Evolutionary conservation across 371 early-diverging fungal species (phyloP).

Genomic region (Syncephalastrum contaminatum): DNA sequence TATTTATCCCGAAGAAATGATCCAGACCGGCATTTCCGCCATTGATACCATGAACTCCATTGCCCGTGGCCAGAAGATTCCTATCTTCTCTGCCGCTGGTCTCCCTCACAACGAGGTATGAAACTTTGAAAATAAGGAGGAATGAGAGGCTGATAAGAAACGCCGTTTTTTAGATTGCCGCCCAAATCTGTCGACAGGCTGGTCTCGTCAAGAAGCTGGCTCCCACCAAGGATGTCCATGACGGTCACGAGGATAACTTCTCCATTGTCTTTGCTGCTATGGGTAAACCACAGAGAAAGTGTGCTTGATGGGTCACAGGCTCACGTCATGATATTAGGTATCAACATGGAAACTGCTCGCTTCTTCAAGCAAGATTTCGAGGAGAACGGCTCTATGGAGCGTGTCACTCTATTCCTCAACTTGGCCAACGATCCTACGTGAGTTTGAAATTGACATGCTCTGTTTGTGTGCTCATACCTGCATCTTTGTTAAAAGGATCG

Average conservation of each 20-base stretch:
- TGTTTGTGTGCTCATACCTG: neutral
- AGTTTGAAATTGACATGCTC: constrained; percentile 17
- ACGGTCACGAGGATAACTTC: constrained; percentile 99
- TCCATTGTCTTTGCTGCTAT: constrained; percentile 99
- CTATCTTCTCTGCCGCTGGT: constrained; percentile 99
- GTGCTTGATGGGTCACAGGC: too few relatives aligned
- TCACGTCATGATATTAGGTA: constrained; percentile 28
- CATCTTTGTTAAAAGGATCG: constrained; percentile 67
- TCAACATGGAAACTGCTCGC: constrained; percentile 99
- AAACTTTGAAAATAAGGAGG: constrained; percentile 1
- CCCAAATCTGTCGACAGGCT: constrained; percentile 99
- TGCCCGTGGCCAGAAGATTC: constrained; percentile 99
- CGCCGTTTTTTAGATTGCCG: constrained; percentile 80
- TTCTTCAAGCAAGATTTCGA: constrained; percentile 99
- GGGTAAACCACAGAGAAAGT: constrained; percentile 58
- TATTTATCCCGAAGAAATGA: constrained; percentile 99
- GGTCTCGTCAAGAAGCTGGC: constrained; percentile 91
- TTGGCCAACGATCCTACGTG: constrained; percentile 99
- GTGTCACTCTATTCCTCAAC: constrained; percentile 99
- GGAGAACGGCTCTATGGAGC: constrained; percentile 99
- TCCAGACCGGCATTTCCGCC: constrained; percentile 99
- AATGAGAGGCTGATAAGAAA: neutral
- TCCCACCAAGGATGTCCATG: constrained; percentile 93
- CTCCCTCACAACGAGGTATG: constrained; percentile 98
- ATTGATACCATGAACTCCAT: constrained; percentile 99